Percentiles rank a stretch among this genome's conserved stretches.
These are phyloP conservation scores for Ganoderma multipileum DNA, from an alignment of 1,284 basidiomycete genomes.

Conservation along the genomic window DNA sequence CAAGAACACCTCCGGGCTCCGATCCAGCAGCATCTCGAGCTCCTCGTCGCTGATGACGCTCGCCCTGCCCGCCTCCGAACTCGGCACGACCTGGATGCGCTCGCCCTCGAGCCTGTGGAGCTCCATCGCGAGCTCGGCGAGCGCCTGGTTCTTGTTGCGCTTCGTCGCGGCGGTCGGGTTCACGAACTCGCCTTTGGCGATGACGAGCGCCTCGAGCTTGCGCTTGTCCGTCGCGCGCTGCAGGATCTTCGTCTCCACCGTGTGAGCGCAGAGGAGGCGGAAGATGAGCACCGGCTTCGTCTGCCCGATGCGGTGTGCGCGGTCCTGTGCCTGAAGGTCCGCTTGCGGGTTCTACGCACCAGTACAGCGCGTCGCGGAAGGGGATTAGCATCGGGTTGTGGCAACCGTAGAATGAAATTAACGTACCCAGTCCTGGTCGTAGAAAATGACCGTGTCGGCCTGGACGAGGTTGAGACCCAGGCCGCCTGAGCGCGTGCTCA, in stretches of 20 bases:
- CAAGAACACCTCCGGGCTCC: conserved; percentile 81
- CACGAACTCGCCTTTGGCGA: conserved; percentile 91
- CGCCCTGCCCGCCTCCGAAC: conserved; percentile 69
- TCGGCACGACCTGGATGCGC: conserved; percentile 87
- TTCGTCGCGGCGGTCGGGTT: conserved; percentile 57
- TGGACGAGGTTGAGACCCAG: conserved; percentile 92
- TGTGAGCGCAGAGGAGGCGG: conserved; percentile 86
- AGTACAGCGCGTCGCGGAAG: not conserved
- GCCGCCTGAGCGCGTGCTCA: conserved; percentile 94
- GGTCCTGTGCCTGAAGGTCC: conserved; percentile 95
- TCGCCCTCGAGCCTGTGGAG: conserved; percentile 86
- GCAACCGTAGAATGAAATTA: not conserved
- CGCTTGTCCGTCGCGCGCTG: conserved; percentile 89
- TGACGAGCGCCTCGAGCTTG: conserved; percentile 92
- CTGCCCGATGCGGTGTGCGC: conserved; percentile 96
- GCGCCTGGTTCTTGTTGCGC: conserved; percentile 59
- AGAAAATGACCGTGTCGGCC: conserved; percentile 95
- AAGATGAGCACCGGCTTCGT: conserved; percentile 89
- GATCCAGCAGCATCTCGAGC: conserved; percentile 82
- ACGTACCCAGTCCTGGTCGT: conserved; percentile 91
- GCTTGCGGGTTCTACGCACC: conserved; percentile 92
- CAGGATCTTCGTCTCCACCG: conserved; percentile 92
- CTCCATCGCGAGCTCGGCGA: conserved; percentile 84
- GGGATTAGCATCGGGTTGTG: not conserved
- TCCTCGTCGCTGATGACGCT: conserved; percentile 85